Conservation (phyloP, 1,139 yeast genomes). For the Nakaseomyces nivariensis region DNA sequence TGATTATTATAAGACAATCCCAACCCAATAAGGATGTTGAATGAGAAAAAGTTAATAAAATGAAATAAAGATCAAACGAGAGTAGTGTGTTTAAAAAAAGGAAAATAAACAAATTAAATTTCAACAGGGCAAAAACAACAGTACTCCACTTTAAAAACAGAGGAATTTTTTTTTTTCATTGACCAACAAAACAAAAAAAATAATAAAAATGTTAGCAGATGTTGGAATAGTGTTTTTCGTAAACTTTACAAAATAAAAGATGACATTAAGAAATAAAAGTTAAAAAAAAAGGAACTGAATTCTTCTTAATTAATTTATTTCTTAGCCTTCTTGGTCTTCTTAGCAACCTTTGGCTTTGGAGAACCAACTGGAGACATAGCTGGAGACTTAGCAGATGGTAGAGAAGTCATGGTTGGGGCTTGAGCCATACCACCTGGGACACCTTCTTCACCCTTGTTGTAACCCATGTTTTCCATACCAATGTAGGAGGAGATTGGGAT, state of each 20-base stretch:
- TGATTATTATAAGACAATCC: neutral
- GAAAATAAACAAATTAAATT: neutral
- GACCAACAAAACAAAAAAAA: neutral
- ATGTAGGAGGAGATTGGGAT: slow-evolving; percentile 18
- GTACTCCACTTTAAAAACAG: neutral
- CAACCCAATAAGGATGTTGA: neutral
- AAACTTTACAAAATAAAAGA: neutral
- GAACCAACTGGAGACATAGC: neutral
- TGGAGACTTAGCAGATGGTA: neutral
- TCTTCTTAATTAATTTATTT: slow-evolving; percentile 4
- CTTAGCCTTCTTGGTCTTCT: slow-evolving; percentile 11
- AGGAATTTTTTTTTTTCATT: no score
- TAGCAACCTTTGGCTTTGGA: slow-evolving; percentile 4
- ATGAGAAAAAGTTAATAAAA: neutral
- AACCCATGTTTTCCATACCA: slow-evolving; percentile 12
- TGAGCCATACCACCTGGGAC: neutral
- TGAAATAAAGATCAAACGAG: neutral
- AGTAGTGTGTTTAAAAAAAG: neutral
- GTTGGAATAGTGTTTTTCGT: neutral
- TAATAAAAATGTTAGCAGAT: neutral
- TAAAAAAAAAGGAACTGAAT: neutral
- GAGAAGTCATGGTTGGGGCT: neutral
- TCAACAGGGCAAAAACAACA: neutral
- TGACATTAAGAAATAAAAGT: slow-evolving; percentile 4
- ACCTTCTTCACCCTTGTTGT: neutral